Evolutionary conservation across 345 rosid genomes (phyloP).

Genomic region (Adansonia digitata): DNA sequence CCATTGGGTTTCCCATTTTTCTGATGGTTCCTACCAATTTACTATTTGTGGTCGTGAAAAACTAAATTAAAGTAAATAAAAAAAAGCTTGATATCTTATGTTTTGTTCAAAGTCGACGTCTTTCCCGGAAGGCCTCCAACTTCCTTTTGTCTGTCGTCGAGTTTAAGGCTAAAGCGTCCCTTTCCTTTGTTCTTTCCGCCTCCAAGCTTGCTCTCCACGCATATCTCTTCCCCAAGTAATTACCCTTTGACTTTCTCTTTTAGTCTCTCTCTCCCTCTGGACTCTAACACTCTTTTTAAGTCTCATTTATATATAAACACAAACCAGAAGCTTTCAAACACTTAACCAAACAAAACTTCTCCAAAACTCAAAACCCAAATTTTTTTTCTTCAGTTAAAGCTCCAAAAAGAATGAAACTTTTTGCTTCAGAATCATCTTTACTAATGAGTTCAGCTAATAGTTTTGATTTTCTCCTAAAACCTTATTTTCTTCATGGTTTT

Average conservation of each 20-base stretch:
- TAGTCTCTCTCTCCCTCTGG: neutral
- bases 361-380: neutral
- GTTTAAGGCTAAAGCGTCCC: neutral
- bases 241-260: neutral
- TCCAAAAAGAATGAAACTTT: conserved; percentile 24
- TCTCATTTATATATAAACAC: neutral
- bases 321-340: neutral
- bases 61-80: neutral
- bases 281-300: no score
- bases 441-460: conserved; percentile 24
- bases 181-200: neutral
- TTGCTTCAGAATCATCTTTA: conserved; percentile 20
- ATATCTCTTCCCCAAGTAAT: conserved; percentile 2
- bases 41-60: neutral
- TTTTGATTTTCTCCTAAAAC: conserved; percentile 31
- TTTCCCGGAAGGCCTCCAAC: neutral
- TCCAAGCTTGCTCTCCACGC: conserved; percentile 28
- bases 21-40: neutral
- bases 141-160: neutral
- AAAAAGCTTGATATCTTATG: no score
- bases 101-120: neutral
- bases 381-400: neutral
- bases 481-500: conserved; percentile 34
- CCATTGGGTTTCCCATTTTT: neutral
- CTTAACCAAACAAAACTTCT: neutral